A percentile compares a stretch with the other conserved stretches of the same genome.
Conservation (phyloP, 2,329 filamentous ascomycete genomes). For the Fusarium ambrosium region DNA sequence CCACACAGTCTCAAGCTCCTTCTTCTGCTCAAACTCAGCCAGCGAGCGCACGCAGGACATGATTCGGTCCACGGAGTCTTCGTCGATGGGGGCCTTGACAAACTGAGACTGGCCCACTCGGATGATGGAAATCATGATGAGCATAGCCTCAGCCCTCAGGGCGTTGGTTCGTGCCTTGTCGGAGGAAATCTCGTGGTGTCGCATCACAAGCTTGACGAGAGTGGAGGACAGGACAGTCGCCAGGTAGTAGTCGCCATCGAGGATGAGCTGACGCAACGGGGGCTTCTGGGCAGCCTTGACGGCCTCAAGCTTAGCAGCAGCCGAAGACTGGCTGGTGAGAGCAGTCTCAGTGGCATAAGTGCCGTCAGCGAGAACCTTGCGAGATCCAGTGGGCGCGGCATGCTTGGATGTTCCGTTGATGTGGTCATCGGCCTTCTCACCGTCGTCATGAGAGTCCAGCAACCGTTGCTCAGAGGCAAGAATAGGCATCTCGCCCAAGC, state of each 20-base stretch:
- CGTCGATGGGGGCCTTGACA: slow-evolving; percentile 96
- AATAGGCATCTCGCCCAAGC: slow-evolving; percentile 96
- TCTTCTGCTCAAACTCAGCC: slow-evolving; percentile 89
- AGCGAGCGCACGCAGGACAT: slow-evolving; percentile 97
- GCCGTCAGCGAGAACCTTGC: slow-evolving; percentile 93
- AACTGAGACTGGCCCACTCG: slow-evolving; percentile 99
- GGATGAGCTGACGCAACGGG: slow-evolving; percentile 91
- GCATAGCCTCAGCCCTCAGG: slow-evolving; percentile 95
- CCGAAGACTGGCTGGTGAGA: slow-evolving; percentile 90
- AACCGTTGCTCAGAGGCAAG: slow-evolving; percentile 93
- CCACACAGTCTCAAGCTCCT: slow-evolving; percentile 92
- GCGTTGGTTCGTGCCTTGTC: slow-evolving; percentile 92
- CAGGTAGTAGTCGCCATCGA: slow-evolving; percentile 97
- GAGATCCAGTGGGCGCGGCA: slow-evolving; percentile 82
- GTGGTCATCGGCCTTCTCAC: slow-evolving; percentile 74
- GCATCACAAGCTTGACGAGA: slow-evolving; percentile 97
- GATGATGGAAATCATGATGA: slow-evolving; percentile 99
- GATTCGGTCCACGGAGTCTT: slow-evolving; percentile 97
- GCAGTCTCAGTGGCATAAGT: slow-evolving; percentile 98
- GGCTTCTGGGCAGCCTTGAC: slow-evolving; percentile 98
- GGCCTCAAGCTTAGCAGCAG: slow-evolving; percentile 91
- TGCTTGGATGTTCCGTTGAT: slow-evolving; percentile 85
- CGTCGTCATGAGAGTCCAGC: slow-evolving; percentile 85
- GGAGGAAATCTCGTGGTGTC: slow-evolving; percentile 91
- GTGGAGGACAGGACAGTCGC: slow-evolving; percentile 96